Evolutionary conservation across 257 asterid genomes (phyloP).

Genomic region (Solanum dulcamara): DNA sequence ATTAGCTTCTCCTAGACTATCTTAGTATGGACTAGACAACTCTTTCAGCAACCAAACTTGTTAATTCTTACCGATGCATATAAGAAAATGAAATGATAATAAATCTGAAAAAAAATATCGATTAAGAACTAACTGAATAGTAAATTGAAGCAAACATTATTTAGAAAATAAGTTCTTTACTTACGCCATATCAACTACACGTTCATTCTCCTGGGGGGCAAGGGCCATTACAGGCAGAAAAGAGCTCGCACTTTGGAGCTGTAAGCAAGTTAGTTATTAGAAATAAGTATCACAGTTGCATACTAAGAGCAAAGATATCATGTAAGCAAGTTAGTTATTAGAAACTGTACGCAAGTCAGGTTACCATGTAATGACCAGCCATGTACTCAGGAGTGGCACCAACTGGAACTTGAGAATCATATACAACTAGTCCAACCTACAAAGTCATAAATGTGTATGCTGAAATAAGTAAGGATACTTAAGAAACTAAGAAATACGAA

Average conservation of each 20-base stretch:
- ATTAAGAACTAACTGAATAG: neutral
- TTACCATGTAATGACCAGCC: constrained; percentile 98
- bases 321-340: neutral
- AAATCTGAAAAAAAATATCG: neutral
- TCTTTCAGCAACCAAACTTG: neutral
- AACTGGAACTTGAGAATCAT: constrained; percentile 88
- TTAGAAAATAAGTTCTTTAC: constrained; percentile 8
- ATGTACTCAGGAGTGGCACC: constrained; percentile 97
- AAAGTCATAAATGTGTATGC: neutral
- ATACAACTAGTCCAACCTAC: constrained; percentile 92
- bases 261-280: constrained; percentile 23
- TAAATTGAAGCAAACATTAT: neutral
- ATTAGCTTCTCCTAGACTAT: neutral
- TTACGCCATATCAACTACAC: constrained; percentile 90
- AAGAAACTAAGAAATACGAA: neutral
- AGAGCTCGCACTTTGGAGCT: constrained; percentile 95
- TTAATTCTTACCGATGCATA: neutral
- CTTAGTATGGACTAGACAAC: neutral
- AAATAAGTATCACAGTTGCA: neutral
- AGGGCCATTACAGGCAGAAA: constrained; percentile 95
- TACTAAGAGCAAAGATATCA: neutral
- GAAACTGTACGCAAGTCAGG: neutral
- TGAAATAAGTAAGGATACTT: neutral
- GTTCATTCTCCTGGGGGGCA: constrained; percentile 96
- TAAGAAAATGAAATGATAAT: neutral